phyloP scores from a whole-genome alignment of 441 rosid genomes.

The Lepidium campestre region DNA sequence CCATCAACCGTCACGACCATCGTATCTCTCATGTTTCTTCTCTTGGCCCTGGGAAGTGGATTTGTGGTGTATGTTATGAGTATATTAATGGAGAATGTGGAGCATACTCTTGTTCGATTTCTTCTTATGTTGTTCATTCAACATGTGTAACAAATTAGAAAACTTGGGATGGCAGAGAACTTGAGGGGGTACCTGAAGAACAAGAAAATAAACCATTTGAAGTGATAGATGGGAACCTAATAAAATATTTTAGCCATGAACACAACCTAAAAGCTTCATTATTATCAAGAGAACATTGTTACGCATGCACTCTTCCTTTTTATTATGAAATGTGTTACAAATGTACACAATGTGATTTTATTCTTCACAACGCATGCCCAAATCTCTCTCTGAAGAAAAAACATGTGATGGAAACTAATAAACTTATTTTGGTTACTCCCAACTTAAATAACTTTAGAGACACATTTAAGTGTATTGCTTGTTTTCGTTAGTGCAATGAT shows the following conservation, averaged over 20 bases:
- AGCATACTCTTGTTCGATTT: not conserved
- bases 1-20: constrained; percentile 3
- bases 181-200: not conserved
- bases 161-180: not conserved
- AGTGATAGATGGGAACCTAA: not conserved
- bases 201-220: not conserved
- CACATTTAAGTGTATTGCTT: not conserved
- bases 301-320: not conserved
- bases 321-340: not conserved
- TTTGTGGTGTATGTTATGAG: not conserved
- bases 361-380: constrained; percentile 15
- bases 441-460: not conserved
- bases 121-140: not conserved
- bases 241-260: constrained; percentile 1
- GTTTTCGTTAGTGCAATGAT: not conserved
- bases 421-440: not conserved
- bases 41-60: not conserved
- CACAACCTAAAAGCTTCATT: not conserved
- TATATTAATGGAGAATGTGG: not conserved
- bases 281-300: not conserved
- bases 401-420: accelerated
- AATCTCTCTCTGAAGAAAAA: not conserved
- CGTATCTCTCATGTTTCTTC: not conserved
- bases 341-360: constrained; percentile 15
- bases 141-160: not conserved